A percentile compares a stretch with the other conserved stretches of the same genome.
phyloP scores from a whole-genome alignment of 2,329 filamentous ascomycete genomes.

The Kalmusia sp. region DNA sequence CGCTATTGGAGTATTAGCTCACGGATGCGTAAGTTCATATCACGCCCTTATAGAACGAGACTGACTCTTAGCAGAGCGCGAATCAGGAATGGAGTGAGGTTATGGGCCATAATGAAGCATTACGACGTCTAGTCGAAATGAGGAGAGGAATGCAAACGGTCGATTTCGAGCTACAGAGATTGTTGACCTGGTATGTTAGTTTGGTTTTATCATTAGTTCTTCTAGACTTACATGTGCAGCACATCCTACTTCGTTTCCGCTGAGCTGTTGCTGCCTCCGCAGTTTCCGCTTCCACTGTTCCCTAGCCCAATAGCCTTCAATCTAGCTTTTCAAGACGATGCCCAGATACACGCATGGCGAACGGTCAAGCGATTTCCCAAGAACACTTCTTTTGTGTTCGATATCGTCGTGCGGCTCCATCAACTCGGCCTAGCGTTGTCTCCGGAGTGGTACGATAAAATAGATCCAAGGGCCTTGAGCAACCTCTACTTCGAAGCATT shows the following conservation, averaged over 20 bases:
- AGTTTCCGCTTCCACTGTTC: slow-evolving; percentile 19
- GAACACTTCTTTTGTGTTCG: slow-evolving; percentile 26
- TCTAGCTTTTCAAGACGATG: slow-evolving; percentile 27
- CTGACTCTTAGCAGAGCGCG: slow-evolving; percentile 16
- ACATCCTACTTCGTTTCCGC: slow-evolving; percentile 15
- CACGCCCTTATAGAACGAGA: too few species aligned
- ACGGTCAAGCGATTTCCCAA: slow-evolving; percentile 31
- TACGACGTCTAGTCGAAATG: slow-evolving; percentile 20
- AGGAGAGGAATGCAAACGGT: slow-evolving; percentile 22
- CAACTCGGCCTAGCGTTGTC: slow-evolving; percentile 23
- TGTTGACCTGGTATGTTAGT: slow-evolving; percentile 22
- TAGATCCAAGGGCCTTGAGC: slow-evolving; percentile 21
- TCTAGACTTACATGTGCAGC: slow-evolving; percentile 14
- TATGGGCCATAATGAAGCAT: slow-evolving; percentile 23
- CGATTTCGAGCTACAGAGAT: slow-evolving; percentile 25
- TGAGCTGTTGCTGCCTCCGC: slow-evolving; percentile 13
- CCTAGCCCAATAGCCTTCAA: slow-evolving; percentile 10
- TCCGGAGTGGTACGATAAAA: slow-evolving; percentile 19
- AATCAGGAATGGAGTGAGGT: slow-evolving; percentile 26
- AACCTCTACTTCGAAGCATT: slow-evolving; percentile 29
- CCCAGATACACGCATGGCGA: slow-evolving; percentile 28
- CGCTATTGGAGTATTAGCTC: slow-evolving; percentile 22
- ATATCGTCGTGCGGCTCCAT: slow-evolving; percentile 24
- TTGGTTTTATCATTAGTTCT: too few species aligned
- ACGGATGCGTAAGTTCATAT: slow-evolving; percentile 25